Evolutionary conservation across 2,329 filamentous ascomycete species (phyloP).

Genomic region (Chalaropsis ovoidea): DNA sequence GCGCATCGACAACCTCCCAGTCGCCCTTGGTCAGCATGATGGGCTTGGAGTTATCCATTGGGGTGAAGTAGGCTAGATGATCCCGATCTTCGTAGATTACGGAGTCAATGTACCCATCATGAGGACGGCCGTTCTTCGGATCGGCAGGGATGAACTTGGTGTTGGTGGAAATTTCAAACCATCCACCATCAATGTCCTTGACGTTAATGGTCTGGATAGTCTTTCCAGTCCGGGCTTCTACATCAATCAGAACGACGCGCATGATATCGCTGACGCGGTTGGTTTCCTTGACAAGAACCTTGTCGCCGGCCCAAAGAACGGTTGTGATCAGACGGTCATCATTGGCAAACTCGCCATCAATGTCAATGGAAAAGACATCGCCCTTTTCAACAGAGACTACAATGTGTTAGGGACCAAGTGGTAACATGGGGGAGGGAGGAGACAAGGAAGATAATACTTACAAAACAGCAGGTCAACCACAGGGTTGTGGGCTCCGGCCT

Average conservation of each 20-base stretch:
- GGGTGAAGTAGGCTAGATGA: constrained; percentile 86
- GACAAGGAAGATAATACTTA: background rate
- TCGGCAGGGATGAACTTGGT: constrained; percentile 83
- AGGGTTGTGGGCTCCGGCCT: constrained; percentile 87
- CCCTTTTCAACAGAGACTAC: constrained; percentile 61
- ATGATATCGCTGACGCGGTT: constrained; percentile 91
- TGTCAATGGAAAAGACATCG: constrained; percentile 69
- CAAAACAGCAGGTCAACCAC: constrained; percentile 77
- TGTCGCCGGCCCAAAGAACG: constrained; percentile 77
- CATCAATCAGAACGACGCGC: constrained; percentile 77
- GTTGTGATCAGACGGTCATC: constrained; percentile 85
- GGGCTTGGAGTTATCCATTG: constrained; percentile 72
- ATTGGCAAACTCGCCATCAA: constrained; percentile 66
- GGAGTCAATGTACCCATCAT: constrained; percentile 90
- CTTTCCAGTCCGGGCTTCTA: constrained; percentile 59
- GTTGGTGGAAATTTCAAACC: constrained; percentile 87
- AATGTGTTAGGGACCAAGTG: background rate
- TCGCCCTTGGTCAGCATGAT: constrained; percentile 74
- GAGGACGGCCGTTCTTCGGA: constrained; percentile 57
- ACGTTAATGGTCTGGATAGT: constrained; percentile 73
- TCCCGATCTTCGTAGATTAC: constrained; percentile 79
- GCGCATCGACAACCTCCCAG: constrained; percentile 85
- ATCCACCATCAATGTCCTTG: constrained; percentile 79
- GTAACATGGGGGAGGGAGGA: too few relatives aligned
- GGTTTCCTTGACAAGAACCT: constrained; percentile 80